Conservation (phyloP, 2,329 filamentous ascomycete species). For the Thyridium curvatum region DNA sequence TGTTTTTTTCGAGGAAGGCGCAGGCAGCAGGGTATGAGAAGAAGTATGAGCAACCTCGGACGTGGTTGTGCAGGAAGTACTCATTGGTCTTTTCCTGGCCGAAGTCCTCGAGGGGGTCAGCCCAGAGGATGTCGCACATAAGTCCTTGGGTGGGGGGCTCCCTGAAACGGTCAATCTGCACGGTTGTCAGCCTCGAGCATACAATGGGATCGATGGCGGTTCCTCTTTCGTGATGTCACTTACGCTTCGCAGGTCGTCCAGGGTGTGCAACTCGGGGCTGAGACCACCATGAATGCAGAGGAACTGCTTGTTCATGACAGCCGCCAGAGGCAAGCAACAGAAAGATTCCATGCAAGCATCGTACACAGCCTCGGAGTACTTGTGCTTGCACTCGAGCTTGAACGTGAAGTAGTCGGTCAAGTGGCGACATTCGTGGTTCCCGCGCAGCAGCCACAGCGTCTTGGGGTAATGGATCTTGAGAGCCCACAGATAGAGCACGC, state of each 20-base stretch:
- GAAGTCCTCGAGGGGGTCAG: conserved; percentile 95
- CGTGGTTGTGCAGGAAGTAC: conserved; percentile 97
- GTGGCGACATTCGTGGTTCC: conserved; percentile 98
- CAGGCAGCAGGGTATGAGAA: conserved; percentile 98
- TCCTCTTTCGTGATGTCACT: too few relatives aligned
- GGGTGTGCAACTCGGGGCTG: conserved; percentile 89
- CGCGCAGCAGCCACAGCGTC: conserved; percentile 91
- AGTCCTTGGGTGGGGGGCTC: conserved; percentile 95
- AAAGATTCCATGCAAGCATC: conserved; percentile 99
- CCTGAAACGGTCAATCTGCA: conserved; percentile 89
- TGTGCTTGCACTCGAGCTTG: conserved; percentile 99
- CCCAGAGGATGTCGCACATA: conserved; percentile 99
- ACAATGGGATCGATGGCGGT: not conserved
- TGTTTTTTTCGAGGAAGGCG: conserved; percentile 98
- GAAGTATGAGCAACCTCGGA: conserved; percentile 97
- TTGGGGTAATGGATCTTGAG: conserved; percentile 99
- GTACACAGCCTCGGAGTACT: conserved; percentile 94
- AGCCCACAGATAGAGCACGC: conserved; percentile 94
- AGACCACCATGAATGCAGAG: conserved; percentile 95
- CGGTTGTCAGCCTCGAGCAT: conserved; percentile 8
- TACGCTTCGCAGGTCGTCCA: conserved; percentile 88
- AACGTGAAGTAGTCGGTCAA: conserved; percentile 99
- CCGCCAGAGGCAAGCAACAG: conserved; percentile 85
- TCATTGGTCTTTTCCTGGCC: conserved; percentile 98
- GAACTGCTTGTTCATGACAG: conserved; percentile 99